A percentile compares a stretch with the other conserved stretches of the same genome.
These are phyloP conservation scores for Aspergillus bridgeri DNA, from an alignment of 495 filamentous ascomycete species.

Conservation along the genomic window DNA sequence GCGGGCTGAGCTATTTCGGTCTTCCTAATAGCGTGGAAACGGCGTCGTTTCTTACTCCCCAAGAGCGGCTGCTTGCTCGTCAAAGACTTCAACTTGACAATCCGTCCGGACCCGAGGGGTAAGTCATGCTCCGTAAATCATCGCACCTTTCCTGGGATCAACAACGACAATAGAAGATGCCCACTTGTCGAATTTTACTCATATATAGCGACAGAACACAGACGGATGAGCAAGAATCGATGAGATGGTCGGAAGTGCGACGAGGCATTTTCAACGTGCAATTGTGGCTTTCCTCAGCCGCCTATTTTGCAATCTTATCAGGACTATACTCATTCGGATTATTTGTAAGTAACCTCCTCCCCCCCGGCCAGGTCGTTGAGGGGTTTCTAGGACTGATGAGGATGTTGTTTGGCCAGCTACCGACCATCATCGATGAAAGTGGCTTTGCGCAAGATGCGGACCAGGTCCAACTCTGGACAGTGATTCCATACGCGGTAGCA, in stretches of 20 bases:
- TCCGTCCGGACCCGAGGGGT: constrained; percentile 34
- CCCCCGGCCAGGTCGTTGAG: neutral
- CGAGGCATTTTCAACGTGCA: constrained; percentile 34
- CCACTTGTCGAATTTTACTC: neutral
- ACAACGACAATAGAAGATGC: neutral
- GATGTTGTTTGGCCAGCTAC: constrained; percentile 41
- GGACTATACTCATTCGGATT: constrained; percentile 45
- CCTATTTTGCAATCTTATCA: constrained; percentile 43
- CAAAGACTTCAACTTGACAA: constrained; percentile 38
- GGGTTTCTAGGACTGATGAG: constrained; percentile 3
- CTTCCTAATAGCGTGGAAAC: constrained; percentile 53
- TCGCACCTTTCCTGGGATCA: neutral
- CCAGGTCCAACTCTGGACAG: constrained; percentile 74
- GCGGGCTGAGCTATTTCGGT: constrained; percentile 50
- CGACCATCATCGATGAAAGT: constrained; percentile 69
- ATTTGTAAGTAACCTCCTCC: constrained; percentile 37
- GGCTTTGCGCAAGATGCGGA: constrained; percentile 63
- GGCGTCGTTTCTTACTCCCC: constrained; percentile 47
- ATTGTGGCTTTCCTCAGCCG: constrained; percentile 42
- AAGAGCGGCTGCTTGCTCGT: constrained; percentile 46
- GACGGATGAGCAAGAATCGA: constrained; percentile 29
- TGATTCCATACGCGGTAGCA: constrained; percentile 83
- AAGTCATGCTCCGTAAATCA: constrained; percentile 1
- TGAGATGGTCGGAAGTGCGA: constrained; percentile 42
- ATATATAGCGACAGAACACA: neutral